Base-by-base conservation (phyloP, 805 yeast species). In the Suhomyces vadensis region DNA sequence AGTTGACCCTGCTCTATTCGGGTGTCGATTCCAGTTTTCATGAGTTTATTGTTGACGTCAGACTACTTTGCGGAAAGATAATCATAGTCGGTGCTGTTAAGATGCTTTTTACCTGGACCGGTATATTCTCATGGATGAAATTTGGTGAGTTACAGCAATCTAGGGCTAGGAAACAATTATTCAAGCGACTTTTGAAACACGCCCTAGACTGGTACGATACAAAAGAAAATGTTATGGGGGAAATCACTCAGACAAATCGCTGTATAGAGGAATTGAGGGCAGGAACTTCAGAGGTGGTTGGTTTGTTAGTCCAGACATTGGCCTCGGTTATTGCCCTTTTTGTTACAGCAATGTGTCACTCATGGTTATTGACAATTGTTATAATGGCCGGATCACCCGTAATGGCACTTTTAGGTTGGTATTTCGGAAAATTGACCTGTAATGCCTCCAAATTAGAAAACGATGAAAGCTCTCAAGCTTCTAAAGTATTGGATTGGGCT, bases 291-390 rank as follows among this genome's bases (percentile, higher is more conserved):
- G 91, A 85, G 56, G 78, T 83, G 3, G 57, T 82, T 13, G 89
- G 86, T 0, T 53, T 82, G 16, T 55, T 83, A 1, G 56, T 79
- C 9, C 82, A 82, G 50, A 74, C 81, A 6, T 31, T 72, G 1
- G 77, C 81, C 0, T 74, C 89, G 0, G 65, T 81, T 0, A 42
- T 78, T 3, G 79, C 85, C 0, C 63, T 85, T 8, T 57, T 84
- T 1, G 73, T 79, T 1, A 79, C 86, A 0, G 82, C 96, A 1
- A 77, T 94, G 58, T 75, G 77, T 48, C 83, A 81, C 48, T 87
- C 95, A 2, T 92, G 97, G 97, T 75, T 87, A 3, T 71, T 94
- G 8, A 87, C 97, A 0, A 64, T 94, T 20, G 77, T 94, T 1
- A 79, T 85, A n/a, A 56, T 92, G 46, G 83, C 88, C 1, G 74